Percentiles rank a stretch among this genome's conserved stretches.
Evolutionary conservation across 805 yeast species (phyloP).

Genomic region (Candida vartiovaarae): DNA sequence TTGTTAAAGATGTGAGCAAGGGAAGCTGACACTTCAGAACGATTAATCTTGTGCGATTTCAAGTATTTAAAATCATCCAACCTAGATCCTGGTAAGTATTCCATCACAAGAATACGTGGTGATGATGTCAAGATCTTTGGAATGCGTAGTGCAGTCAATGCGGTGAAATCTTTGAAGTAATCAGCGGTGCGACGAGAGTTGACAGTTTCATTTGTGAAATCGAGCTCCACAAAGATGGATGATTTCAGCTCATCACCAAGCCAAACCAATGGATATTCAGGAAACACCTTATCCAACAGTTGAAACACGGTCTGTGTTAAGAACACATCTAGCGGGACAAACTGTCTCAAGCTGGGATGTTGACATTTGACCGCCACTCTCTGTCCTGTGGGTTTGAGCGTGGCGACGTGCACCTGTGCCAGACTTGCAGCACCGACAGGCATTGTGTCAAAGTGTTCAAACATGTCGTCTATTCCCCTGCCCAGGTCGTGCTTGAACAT

Average conservation of each 20-base stretch:
- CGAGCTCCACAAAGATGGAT: slow-evolving; percentile 85
- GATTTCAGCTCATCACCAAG: slow-evolving; percentile 86
- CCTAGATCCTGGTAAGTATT: slow-evolving; percentile 73
- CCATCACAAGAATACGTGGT: slow-evolving; percentile 78
- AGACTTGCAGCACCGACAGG: slow-evolving; percentile 96
- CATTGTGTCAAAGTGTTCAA: slow-evolving; percentile 52
- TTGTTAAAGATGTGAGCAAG: slow-evolving; percentile 85
- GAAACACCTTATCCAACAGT: slow-evolving; percentile 71
- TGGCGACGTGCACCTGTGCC: slow-evolving; percentile 91
- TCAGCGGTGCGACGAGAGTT: slow-evolving; percentile 68
- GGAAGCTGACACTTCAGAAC: slow-evolving; percentile 77
- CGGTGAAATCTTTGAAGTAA: slow-evolving; percentile 51
- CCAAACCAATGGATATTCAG: slow-evolving; percentile 93
- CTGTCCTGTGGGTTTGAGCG: slow-evolving; percentile 45
- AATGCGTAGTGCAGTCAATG: slow-evolving; percentile 67
- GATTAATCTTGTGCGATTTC: slow-evolving; percentile 54
- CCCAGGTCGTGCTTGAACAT: slow-evolving; percentile 71
- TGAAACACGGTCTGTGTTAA: slow-evolving; percentile 72
- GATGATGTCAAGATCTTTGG: slow-evolving; percentile 67
- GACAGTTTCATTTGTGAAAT: slow-evolving; percentile 79
- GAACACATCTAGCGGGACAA: slow-evolving; percentile 84
- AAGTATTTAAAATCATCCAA: slow-evolving; percentile 69
- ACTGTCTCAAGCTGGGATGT: slow-evolving; percentile 80
- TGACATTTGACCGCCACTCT: slow-evolving; percentile 92
- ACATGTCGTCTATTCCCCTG: slow-evolving; percentile 48